Conservation (phyloP, 2,329 filamentous ascomycete species). For the Chrysoporthe cubensis region DNA sequence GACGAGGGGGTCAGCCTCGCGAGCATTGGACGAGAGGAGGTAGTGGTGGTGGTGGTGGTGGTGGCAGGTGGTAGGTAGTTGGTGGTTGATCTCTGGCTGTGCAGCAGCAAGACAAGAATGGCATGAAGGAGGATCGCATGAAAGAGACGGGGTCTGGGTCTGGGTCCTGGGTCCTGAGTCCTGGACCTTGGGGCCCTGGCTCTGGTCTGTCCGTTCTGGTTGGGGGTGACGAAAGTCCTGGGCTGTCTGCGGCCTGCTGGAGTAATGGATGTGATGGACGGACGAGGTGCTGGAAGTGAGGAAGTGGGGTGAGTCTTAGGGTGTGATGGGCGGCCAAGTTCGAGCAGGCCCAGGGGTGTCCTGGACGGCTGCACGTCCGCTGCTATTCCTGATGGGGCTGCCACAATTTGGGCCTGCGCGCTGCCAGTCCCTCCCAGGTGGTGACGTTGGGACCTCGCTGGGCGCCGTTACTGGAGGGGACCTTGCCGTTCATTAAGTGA, state of each 20-base stretch:
- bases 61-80: background rate
- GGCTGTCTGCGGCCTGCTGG: slow-evolving; percentile 4
- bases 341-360: slow-evolving; percentile 7
- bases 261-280: background rate
- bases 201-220: slow-evolving; percentile 1
- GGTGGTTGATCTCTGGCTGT: slow-evolving; percentile 1
- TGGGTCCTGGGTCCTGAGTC: slow-evolving; percentile 3
- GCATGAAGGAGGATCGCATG: slow-evolving; percentile 12
- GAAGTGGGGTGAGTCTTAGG: background rate
- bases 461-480: background rate
- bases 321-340: slow-evolving; percentile 5
- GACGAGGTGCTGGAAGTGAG: background rate
- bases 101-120: slow-evolving; percentile 7
- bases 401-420: background rate
- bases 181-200: slow-evolving; percentile 4
- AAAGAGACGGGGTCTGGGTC: slow-evolving; percentile 12
- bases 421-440: background rate
- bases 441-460: background rate
- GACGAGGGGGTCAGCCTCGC: slow-evolving; percentile 17
- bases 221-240: slow-evolving; percentile 1
- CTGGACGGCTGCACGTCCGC: background rate
- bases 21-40: slow-evolving; percentile 5
- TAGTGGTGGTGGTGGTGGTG: slow-evolving; percentile 12
- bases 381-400: slow-evolving; percentile 7
- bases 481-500: background rate